Base-by-base conservation (phyloP, 2,329 filamentous ascomycete species). In the Aspergillus ochraceus region DNA sequence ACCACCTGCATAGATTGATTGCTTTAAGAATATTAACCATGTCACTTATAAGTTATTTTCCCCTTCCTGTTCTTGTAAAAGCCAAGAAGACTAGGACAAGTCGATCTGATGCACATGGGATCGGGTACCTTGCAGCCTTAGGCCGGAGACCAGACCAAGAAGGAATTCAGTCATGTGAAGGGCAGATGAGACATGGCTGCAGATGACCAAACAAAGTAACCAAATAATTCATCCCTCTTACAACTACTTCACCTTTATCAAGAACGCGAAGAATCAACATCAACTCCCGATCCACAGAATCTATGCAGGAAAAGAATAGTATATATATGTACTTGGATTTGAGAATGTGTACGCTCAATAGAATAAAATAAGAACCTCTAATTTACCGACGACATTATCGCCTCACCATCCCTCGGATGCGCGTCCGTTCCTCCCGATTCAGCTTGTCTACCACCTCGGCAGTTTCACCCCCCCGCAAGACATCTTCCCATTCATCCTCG, bases 401-500 rank as follows among this genome's bases (percentile, higher is more conserved):
- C 20, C 59, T 64, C n/a, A 92, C 86, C 75, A 95, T 86, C 5
- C 80, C 86, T 71, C 92, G 85, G 10, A 90, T 90, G 69, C 86
- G 85, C 65, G 81, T 83, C 72, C 90, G 86, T 79, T 96, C 92
- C 59, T 93, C 91, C 47, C 83, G 83, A 54, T 84, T 82, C 70
- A 95, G 86, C 11, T 85, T 89, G 53, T 85, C 88, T 12, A 87
- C 84, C 14, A 82, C 77, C 57, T 85, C 82, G 57, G 73, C 72
- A 61, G 75, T 72, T 52, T 77, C 73, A 36, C 76, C 77, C 39
- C 79, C 82, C 32, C 81, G 76, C 46, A 82, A 77, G 5, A 93
- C 76, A 75, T 95, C 92, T 52, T 94, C 90, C 90, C 92, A 97
- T 76, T 97, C 94, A 59, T 97, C 93, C 36, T 95, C 91, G 73